Percentiles rank a stretch among this genome's conserved stretches.
Evolutionary conservation across 2,329 filamentous ascomycete species (phyloP).

Genomic region (Aspergillus sp.): DNA sequence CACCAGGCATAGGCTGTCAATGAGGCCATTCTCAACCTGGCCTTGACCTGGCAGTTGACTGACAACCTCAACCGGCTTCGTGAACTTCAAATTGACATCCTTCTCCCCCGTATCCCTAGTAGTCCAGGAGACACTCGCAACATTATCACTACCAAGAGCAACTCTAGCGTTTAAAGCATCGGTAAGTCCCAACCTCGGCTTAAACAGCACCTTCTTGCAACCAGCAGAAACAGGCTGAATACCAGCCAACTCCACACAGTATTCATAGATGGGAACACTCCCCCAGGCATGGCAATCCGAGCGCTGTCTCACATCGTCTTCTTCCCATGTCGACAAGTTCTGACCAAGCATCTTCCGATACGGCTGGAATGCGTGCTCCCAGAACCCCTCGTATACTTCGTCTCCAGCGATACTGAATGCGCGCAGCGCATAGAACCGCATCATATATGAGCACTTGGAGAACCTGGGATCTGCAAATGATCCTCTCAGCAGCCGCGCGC

Average conservation of each 20-base stretch:
- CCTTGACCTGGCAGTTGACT: slow-evolving; percentile 18
- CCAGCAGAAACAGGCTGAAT: slow-evolving; percentile 18
- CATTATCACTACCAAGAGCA: slow-evolving; percentile 23
- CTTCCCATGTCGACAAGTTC: slow-evolving; percentile 45
- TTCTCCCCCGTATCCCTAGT: background rate
- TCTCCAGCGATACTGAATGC: slow-evolving; percentile 37
- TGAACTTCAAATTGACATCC: slow-evolving; percentile 18
- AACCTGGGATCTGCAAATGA: slow-evolving; percentile 30
- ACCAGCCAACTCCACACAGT: slow-evolving; percentile 37
- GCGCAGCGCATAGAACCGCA: slow-evolving; percentile 44
- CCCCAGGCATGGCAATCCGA: slow-evolving; percentile 50
- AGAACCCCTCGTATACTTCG: slow-evolving; percentile 35
- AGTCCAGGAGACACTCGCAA: slow-evolving; percentile 22
- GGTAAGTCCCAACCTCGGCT: slow-evolving; percentile 19
- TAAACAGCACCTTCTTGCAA: slow-evolving; percentile 19
- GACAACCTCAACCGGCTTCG: slow-evolving; percentile 18
- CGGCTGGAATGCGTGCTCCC: slow-evolving; percentile 33
- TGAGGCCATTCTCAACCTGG: slow-evolving; percentile 17
- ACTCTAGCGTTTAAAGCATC: slow-evolving; percentile 18
- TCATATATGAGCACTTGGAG: slow-evolving; percentile 39
- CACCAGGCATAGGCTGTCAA: slow-evolving; percentile 3
- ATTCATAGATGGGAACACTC: slow-evolving; percentile 45
- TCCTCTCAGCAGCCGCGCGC: slow-evolving; percentile 25
- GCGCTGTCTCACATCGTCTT: slow-evolving; percentile 44
- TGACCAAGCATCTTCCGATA: slow-evolving; percentile 40